Conservation (phyloP, 257 asterid genomes). For the Primulina huaijiensis region DNA sequence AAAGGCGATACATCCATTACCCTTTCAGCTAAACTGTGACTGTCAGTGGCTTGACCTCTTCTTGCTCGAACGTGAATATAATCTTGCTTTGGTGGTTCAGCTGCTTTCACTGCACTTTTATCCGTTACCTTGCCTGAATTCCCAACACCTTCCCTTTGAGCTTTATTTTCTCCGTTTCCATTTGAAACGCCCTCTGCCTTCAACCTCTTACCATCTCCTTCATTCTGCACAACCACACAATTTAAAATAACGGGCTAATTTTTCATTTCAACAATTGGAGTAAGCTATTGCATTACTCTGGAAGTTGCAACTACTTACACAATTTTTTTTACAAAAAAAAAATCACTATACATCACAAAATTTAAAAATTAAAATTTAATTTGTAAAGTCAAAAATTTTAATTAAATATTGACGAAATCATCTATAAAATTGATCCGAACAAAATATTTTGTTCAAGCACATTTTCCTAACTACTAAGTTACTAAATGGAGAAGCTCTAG, state of each 20-base stretch:
- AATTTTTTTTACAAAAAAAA: too few species aligned
- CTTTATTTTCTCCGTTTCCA: conserved; percentile 31
- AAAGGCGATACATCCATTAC: conserved; percentile 30
- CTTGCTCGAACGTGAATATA: conserved; percentile 70
- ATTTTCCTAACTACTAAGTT: not conserved
- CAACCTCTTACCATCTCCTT: conserved; percentile 40
- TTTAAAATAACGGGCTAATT: not conserved
- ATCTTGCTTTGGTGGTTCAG: conserved; percentile 56
- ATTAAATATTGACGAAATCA: too few species aligned
- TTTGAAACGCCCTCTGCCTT: conserved; percentile 32
- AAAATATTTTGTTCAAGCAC: not conserved
- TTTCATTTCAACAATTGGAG: too few species aligned
- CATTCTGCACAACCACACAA: conserved; percentile 34
- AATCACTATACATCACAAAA: not conserved
- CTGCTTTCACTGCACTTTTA: conserved; percentile 33
- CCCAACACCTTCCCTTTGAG: conserved; percentile 28
- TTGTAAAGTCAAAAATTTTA: not conserved
- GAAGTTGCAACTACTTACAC: not conserved
- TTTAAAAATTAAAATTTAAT: not conserved
- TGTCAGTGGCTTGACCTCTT: conserved; percentile 75
- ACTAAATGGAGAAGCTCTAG: not conserved
- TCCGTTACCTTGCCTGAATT: conserved; percentile 43
- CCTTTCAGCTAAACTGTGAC: conserved; percentile 72
- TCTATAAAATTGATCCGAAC: not conserved
- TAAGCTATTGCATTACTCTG: not conserved